phyloP scores from a whole-genome alignment of 768 basidiomycete species.

The Amanita jacksonii region DNA sequence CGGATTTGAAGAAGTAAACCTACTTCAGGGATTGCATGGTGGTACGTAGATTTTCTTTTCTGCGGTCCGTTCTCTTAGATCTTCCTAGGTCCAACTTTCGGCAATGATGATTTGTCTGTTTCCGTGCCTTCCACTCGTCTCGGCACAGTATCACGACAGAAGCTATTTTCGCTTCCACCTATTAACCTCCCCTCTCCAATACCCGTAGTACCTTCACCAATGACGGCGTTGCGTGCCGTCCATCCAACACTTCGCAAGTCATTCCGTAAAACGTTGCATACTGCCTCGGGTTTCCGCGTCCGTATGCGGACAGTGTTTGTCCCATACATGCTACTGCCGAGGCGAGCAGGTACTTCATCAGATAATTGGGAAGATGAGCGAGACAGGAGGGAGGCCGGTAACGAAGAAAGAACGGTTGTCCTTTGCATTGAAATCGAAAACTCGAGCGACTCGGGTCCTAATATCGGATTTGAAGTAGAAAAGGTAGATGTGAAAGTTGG shows the following conservation, averaged over 20 bases:
- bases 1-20: slow-evolving; percentile 46
- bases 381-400: slow-evolving; percentile 56
- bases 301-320: slow-evolving; percentile 94
- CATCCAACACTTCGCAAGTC: slow-evolving; percentile 77
- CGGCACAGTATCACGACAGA: slow-evolving; percentile 55
- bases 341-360: slow-evolving; percentile 18
- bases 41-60: slow-evolving; percentile 27
- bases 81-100: slow-evolving; percentile 36
- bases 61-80: not conserved
- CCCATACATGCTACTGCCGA: slow-evolving; percentile 68
- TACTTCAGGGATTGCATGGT: slow-evolving; percentile 52
- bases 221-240: slow-evolving; percentile 36
- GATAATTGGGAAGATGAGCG: slow-evolving; percentile 34
- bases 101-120: slow-evolving; percentile 22
- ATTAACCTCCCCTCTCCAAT: slow-evolving; percentile 32
- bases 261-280: slow-evolving; percentile 68
- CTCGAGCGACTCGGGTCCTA: slow-evolving; percentile 49
- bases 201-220: slow-evolving; percentile 39
- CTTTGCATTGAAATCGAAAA: slow-evolving; percentile 92
- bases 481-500: slow-evolving; percentile 67
- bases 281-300: slow-evolving; percentile 78
- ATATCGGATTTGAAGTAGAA: slow-evolving; percentile 67
- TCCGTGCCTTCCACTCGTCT: slow-evolving; percentile 63
- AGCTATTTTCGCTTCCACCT: slow-evolving; percentile 54
- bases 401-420: slow-evolving; percentile 77